A percentile compares a stretch with the other conserved stretches of the same genome.
Evolutionary conservation across 371 early-diverging fungal genomes (phyloP).

Genomic region (Rhizomucor miehei): DNA sequence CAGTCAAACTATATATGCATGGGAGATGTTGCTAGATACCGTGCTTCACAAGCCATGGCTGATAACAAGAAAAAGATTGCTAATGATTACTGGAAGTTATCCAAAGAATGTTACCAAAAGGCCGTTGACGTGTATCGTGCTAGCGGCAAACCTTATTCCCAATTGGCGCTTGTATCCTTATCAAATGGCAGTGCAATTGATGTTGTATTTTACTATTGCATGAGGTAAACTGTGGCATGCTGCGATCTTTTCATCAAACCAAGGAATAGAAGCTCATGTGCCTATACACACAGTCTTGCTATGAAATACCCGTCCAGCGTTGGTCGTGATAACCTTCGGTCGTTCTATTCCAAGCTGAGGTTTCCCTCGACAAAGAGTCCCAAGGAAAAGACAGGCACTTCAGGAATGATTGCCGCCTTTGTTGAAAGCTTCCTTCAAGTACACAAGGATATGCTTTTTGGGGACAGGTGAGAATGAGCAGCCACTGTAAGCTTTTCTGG

Average conservation of each 20-base stretch:
- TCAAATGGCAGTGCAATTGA: constrained; percentile 46
- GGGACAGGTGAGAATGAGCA: constrained; percentile 9
- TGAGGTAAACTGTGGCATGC: constrained; percentile 27
- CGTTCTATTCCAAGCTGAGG: constrained; percentile 42
- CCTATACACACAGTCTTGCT: constrained; percentile 27
- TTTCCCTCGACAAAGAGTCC: constrained; percentile 17
- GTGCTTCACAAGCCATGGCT: constrained; percentile 29
- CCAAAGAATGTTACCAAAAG: constrained; percentile 41
- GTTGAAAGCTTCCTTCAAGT: constrained; percentile 39
- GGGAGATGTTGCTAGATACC: constrained; percentile 50
- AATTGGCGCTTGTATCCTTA: constrained; percentile 42
- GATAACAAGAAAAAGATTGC: constrained; percentile 14
- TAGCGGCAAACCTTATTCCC: constrained; percentile 51
- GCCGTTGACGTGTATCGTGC: constrained; percentile 38
- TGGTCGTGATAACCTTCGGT: constrained; percentile 39
- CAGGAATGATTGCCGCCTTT: constrained; percentile 23
- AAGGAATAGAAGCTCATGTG: too few relatives aligned
- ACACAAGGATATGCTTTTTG: constrained; percentile 40
- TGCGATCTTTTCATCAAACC: too few relatives aligned
- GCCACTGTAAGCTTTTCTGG: not conserved
- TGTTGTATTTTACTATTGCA: constrained; percentile 52
- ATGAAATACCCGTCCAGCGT: constrained; percentile 41
- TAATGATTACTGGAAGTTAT: constrained; percentile 26
- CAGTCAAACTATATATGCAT: constrained; percentile 47
- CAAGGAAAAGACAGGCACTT: constrained; percentile 2